phyloP scores from a whole-genome alignment of 441 rosid genomes.

The Raphanus hybrid region DNA sequence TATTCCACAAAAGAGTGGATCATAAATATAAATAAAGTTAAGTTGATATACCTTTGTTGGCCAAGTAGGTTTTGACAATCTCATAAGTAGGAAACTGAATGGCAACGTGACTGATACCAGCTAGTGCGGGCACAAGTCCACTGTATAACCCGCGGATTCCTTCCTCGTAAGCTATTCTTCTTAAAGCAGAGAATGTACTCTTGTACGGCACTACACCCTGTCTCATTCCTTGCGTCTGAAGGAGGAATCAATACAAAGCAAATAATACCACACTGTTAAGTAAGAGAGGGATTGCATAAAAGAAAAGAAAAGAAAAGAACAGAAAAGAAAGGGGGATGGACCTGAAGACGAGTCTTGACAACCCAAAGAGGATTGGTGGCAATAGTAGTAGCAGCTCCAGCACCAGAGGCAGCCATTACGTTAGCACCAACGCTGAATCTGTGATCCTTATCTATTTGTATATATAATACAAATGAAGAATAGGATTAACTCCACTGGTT shows the following conservation, averaged over 20 bases:
- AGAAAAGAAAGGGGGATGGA: constrained; percentile 23
- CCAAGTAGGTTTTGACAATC: constrained; percentile 59
- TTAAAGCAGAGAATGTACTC: constrained; percentile 62
- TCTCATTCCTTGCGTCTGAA: constrained; percentile 72
- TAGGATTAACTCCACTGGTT: background rate
- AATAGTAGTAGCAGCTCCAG: constrained; percentile 70
- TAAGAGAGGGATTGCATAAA: background rate
- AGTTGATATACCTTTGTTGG: constrained; percentile 48
- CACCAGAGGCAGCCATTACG: constrained; percentile 72
- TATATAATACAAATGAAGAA: background rate
- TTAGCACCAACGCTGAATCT: constrained; percentile 64
- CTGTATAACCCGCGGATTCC: constrained; percentile 75
- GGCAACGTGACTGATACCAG: constrained; percentile 78
- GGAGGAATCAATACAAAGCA: constrained; percentile 7
- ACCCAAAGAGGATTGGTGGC: constrained; percentile 80
- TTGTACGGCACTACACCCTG: constrained; percentile 56
- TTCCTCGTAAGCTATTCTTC: constrained; percentile 65
- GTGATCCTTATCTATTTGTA: constrained; percentile 49
- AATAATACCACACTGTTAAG: no score
- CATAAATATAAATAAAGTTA: background rate
- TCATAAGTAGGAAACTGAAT: constrained; percentile 74
- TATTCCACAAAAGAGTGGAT: background rate
- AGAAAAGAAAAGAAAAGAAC: background rate
- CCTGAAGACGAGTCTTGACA: constrained; percentile 79
- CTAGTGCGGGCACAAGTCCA: constrained; percentile 73